These are phyloP conservation scores for Penicillium samsonianum DNA, from an alignment of 495 filamentous ascomycete species.

Conservation along the genomic window DNA sequence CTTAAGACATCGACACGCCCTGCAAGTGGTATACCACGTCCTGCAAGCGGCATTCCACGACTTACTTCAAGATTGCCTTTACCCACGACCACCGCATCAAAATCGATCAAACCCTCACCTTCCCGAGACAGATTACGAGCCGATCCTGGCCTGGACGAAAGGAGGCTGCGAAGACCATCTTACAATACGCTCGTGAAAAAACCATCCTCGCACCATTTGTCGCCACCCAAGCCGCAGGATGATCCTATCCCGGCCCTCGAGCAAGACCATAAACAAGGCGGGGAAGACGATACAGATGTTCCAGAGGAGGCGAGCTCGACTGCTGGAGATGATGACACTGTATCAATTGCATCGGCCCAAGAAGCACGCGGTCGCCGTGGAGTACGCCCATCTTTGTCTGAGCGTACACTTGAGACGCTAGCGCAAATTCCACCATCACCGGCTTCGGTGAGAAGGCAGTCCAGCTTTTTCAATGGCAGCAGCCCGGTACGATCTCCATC, in stretches of 20 bases:
- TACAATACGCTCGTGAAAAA: constrained; percentile 44
- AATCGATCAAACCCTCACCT: constrained; percentile 45
- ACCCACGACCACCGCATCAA: constrained; percentile 38
- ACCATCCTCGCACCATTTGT: constrained; percentile 32
- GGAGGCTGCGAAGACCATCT: constrained; percentile 43
- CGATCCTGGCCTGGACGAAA: constrained; percentile 42
- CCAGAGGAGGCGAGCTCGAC: constrained; percentile 20
- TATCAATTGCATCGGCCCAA: constrained; percentile 1
- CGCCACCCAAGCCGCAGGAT: constrained; percentile 25
- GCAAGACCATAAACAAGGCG: constrained; percentile 23
- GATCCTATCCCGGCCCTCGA: constrained; percentile 10
- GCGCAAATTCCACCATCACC: constrained; percentile 66
- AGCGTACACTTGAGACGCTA: constrained; percentile 68
- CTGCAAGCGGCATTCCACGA: constrained; percentile 46
- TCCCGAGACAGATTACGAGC: constrained; percentile 46
- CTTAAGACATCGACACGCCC: constrained; percentile 30
- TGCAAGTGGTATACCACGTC: constrained; percentile 45
- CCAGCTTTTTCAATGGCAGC: constrained; percentile 61
- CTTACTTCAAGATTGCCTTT: constrained; percentile 45
- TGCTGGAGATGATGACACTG: constrained; percentile 23
- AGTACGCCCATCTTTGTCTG: constrained; percentile 59
- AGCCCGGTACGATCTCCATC: constrained; percentile 58
- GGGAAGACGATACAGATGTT: constrained; percentile 21
- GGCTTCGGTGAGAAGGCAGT: constrained; percentile 53
- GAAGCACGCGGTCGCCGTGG: constrained; percentile 38